Evolutionary conservation across 1,139 yeast genomes (phyloP).

Genomic region (Geotrichum restrictum): DNA sequence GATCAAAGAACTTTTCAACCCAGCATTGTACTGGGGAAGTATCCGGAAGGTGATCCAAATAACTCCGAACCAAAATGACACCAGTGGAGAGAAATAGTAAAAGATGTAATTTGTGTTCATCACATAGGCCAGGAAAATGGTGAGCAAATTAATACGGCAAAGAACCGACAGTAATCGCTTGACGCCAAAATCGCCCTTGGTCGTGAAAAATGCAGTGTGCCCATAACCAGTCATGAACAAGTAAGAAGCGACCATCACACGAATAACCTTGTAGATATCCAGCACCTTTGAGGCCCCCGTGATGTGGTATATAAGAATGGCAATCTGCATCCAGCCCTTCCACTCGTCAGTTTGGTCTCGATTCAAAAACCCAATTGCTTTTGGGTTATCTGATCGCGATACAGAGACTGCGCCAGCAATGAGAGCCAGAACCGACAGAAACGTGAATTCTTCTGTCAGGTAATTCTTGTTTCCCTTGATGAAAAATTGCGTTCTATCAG

Average conservation of each 20-base stretch:
- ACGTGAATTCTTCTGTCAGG: constrained; percentile 21
- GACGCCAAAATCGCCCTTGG: constrained; percentile 28
- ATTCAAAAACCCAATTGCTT: constrained; percentile 27
- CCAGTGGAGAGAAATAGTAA: constrained; percentile 31
- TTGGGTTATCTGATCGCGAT: constrained; percentile 21
- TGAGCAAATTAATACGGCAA: constrained; percentile 27
- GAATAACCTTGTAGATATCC: constrained; percentile 29
- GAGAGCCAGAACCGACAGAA: constrained; percentile 19
- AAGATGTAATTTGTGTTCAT: constrained; percentile 31
- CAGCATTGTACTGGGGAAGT: constrained; percentile 23
- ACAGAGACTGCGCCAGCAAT: constrained; percentile 21
- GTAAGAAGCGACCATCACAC: constrained; percentile 31
- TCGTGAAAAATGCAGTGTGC: constrained; percentile 28
- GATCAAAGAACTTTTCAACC: constrained; percentile 22
- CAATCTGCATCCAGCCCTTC: constrained; percentile 34
- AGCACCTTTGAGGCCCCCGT: constrained; percentile 29
- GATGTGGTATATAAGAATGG: constrained; percentile 30
- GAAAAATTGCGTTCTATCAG: constrained; percentile 28
- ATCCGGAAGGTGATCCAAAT: constrained; percentile 28
- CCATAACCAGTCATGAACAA: constrained; percentile 32
- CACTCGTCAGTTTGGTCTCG: constrained; percentile 31
- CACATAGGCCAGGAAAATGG: constrained; percentile 28
- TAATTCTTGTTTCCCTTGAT: constrained; percentile 28
- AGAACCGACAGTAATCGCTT: constrained; percentile 29
- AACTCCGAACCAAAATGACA: constrained; percentile 29